Base-by-base conservation (phyloP, 768 basidiomycete species). In the Russula foetens region DNA sequence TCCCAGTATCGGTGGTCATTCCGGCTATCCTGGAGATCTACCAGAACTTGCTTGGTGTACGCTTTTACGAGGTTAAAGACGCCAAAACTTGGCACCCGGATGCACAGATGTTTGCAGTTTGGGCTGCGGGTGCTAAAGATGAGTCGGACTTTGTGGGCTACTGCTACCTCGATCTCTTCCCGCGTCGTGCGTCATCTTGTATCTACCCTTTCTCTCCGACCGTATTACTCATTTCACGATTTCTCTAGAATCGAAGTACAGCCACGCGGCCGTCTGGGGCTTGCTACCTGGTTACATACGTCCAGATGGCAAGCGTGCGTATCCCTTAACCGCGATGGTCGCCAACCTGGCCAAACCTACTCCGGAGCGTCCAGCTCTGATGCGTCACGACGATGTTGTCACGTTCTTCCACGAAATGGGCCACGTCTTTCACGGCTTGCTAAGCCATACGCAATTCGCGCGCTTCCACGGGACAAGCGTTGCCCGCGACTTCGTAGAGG, bases 351-450 rank as follows among this genome's bases (percentile, higher is more conserved):
- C 92, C 4, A 95, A 94, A 69, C 79, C 89, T 4, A 91, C 90
- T 1, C 82, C 85, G 1, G 83, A 85, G 7, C 84, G 85, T 60
- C 90, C 90, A 2, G 90, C 90, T 21, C 75, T 92, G 38, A 89
- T 95, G 90, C 76, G 82, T n/a, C 90, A 92, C 62, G 84, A 86
- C 66, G 89, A 92, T 59, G 90, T 91, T 1, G 90, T 90, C 12
- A 94, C 91, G 0, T 91, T 93, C 75, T 92, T 93, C 81, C 92
- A 94, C 66, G 92, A 92, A 72, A 89, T 91, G 86, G 90, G 73
- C 6, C 75, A 79, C 60, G 76, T 75, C 28, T 76, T 75, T 70
- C 77, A 78, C 62, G 75, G 75, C 0, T 71, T 95, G 48, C 72
- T 91, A 51, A 86, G 84, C 66, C 77, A 74, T 60, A 91, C 90